Evolutionary conservation across 106 monocot genomes (phyloP), one percentile per base, ranked within the genome.

Genomic region (Apostasia shenzhenica): DNA sequence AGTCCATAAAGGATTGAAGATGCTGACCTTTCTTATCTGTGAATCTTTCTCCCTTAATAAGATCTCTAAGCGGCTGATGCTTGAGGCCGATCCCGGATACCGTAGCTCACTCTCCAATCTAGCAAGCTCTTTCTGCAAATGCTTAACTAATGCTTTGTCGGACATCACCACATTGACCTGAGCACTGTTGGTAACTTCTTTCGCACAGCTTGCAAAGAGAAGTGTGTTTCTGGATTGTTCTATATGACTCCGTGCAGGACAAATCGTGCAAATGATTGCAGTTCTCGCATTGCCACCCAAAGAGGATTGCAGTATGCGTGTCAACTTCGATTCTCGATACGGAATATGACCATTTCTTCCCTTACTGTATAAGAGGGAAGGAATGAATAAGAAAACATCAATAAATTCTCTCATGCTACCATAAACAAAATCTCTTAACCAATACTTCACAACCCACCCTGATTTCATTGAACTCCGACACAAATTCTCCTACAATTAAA

Each of bases 101-200:
- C 81, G 76, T 71, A 99, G 55, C 72, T 93, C 93, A 73, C 57
- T 78, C 74, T 99, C 99, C 77, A 99, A 70, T 66, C 99, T 81
- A 38, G 93, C 92, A 64, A 93, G 71, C 66, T 99, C 99, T 46
- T 57, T 90, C 75, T 90, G 99, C 72, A 99, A 82, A 76, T 99
- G 93, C 75, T 86, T 93, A 49, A 99, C 99, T 61, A 99, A 63
- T 53, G 93, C 85, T 67, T 93, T 99, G 52, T 99, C 93, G 53
- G 93, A 99, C 93, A 93, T 88, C 54, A 99, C 90, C 5, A 99
- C 75, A 83, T 99, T 99, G 59, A 99, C 99, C 68, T 76, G 93
- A 12, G 99, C 99, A 78, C 73, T 87, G 11, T 83, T 99, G 14
- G 67, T 80, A 1, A 99, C 99, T 84, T 99, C 89, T 82, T 93